phyloP scores from a whole-genome alignment of 73 alveolate species.

The Tetrahymena thermophila region DNA sequence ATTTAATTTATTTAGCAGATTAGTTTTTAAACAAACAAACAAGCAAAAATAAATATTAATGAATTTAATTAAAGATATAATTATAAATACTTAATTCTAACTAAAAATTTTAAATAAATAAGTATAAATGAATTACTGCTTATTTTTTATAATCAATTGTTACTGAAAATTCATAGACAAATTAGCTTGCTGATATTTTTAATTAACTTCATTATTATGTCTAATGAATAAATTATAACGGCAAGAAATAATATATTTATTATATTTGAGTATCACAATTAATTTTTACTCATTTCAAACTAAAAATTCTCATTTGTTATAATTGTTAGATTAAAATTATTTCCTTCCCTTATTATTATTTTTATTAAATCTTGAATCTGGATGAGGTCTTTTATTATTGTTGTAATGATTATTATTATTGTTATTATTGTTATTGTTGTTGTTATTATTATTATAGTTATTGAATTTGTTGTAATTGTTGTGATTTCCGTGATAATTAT shows the following conservation, averaged over 20 bases:
- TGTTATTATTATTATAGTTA: neutral
- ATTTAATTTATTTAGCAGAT: neutral
- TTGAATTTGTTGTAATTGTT: neutral
- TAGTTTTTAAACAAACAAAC: neutral
- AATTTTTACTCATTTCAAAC: neutral
- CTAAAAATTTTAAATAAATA: neutral
- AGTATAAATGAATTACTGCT: neutral
- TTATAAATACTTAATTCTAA: neutral
- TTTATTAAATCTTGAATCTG: neutral
- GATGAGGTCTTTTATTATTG: neutral
- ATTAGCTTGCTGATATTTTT: too few relatives aligned
- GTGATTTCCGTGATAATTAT: neutral
- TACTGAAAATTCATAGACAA: too few relatives aligned
- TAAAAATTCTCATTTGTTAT: neutral
- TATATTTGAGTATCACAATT: neutral
- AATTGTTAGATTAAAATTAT: neutral
- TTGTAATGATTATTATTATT: neutral
- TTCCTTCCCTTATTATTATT: neutral
- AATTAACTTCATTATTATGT: too few relatives aligned
- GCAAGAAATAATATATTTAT: neutral
- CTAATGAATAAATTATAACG: neutral
- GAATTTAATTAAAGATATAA: neutral
- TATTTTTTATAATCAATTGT: too few relatives aligned
- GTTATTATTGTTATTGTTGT: neutral
- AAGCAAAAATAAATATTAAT: too few relatives aligned